Base-by-base conservation (phyloP, 805 yeast species). In the Candida adriatica region DNA sequence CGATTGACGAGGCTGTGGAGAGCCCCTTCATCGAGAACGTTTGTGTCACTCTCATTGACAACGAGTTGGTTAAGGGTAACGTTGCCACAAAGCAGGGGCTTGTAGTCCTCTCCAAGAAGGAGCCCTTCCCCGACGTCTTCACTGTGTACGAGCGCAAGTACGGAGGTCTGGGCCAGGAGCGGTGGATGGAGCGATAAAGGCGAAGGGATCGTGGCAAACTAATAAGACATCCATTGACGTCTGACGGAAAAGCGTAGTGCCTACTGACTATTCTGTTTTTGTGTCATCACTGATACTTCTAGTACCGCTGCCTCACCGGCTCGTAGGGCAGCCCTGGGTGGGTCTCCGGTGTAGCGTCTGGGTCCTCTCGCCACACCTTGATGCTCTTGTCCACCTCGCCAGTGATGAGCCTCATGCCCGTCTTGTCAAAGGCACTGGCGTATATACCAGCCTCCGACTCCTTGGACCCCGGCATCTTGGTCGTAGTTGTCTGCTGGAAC, bases 311-410 rank as follows among this genome's bases (percentile, higher is more conserved):
- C 24, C 36, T 37, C 10, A 33, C 44, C 10, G 49, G 45, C 23
- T 46, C 39, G 14, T 45, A 46, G 8, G 37, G 36, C 8, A 45
- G 37, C 5, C 51, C 51, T 6, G 52, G 52, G 17, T 47, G 49
- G 2, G 45, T 31, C 27, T 45, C 47, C 13, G 45, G 45, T 2
- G 61, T 56, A 0, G 65, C 61, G 5, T 35, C 41, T 2, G 50
- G 45, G 18, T 56, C 64, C 38, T 70, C 73, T 30, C 62, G 68
- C 90, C 92, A 85, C 1, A 84, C 62, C 51, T 80, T 83, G 24
- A 85, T 73, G 51, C 83, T 76, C 51, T 88, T 88, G 56, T 90
- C 97, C n/a, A 84, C 76, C 46, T 84, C 94, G 29, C 95, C 86
- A 2, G 95, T 84, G 14, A 92, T 68, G 35, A 92, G 58, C 28